Evolutionary conservation across 1,284 basidiomycete genomes (phyloP), one percentile per base, ranked within the genome.

Genomic region (Cerioporus squamosus): DNA sequence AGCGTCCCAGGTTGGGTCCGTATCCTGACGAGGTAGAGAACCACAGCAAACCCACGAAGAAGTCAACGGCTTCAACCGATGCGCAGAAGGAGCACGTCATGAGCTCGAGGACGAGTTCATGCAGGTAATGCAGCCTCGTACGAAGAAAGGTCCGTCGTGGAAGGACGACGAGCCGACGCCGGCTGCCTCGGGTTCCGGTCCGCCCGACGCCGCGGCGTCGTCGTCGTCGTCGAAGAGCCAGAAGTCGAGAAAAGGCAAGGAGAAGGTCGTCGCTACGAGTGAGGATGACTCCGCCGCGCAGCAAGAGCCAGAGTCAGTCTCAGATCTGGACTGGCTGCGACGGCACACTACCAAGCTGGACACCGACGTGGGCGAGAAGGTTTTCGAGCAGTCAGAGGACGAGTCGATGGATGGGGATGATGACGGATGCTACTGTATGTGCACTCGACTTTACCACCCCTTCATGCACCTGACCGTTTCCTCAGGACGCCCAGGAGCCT

Each of bases 261-360:
- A 60, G n/a, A 43, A 49, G 9, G 51, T 36, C 33, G 33, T 3
- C 33, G 8, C 6, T 12, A 15, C 14, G 10, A 18, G 33, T 5
- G 40, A 64, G 2, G 61, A 57, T 22, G 46, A 53, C 64, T 60
- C 2, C 63, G 60, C 10, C 66, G 63, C 63, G 33, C 48, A 29
- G 9, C 68, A 60, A 10, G 66, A 53, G 2, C 40, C 70, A 9
- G 74, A 76, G 29, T 74, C 60, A 2, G 57, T 78, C 12, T 87
- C 87, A 1, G 90, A 91, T 67, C 66, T 91, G 63, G 91, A 94
- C 54, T 91, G 88, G 92, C 86, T 89, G 84, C 83, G 74, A 73
- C 82, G 76, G 65, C 83, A 84, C 65, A 88, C 88, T 79, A 84
- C 33, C 6, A 6, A 36, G 33, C 10, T 12, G 33, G 33, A 79